phyloP scores from a whole-genome alignment of 257 asterid genomes.

The Penstemon eatonii region DNA sequence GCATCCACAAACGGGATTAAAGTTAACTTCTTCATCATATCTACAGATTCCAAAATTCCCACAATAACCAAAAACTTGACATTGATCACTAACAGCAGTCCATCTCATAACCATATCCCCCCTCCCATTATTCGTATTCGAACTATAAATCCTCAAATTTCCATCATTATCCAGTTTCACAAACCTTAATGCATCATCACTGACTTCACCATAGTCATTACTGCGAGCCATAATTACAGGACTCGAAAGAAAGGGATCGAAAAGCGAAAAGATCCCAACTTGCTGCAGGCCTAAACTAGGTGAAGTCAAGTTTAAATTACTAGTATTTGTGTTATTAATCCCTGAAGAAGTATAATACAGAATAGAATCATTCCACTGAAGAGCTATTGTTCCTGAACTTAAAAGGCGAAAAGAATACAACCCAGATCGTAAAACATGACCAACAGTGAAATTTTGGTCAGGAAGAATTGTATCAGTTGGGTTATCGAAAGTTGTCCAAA shows the following conservation, averaged over 20 bases:
- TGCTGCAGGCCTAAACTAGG: constrained; percentile 56
- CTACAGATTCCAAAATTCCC: constrained; percentile 73
- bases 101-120: constrained; percentile 48
- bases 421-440: constrained; percentile 48
- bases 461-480: constrained; percentile 73
- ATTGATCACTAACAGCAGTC: constrained; percentile 77
- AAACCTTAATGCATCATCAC: constrained; percentile 41
- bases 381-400: constrained; percentile 42
- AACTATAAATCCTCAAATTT: constrained; percentile 70
- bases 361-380: constrained; percentile 54
- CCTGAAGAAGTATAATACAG: constrained; percentile 47
- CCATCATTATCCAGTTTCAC: constrained; percentile 77
- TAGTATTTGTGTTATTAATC: constrained; percentile 34
- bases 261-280: constrained; percentile 49
- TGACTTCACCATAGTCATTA: constrained; percentile 58
- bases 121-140: constrained; percentile 44
- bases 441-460: constrained; percentile 51
- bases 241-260: constrained; percentile 40
- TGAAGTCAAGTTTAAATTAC: constrained; percentile 38
- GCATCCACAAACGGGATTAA: constrained; percentile 54
- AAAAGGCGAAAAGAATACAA: constrained; percentile 46
- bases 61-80: constrained; percentile 71
- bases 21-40: constrained; percentile 36
- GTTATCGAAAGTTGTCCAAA: constrained; percentile 68
- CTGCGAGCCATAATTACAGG: constrained; percentile 48